Evolutionary conservation across 257 asterid species (phyloP).

Genomic region (Plantago ovata): DNA sequence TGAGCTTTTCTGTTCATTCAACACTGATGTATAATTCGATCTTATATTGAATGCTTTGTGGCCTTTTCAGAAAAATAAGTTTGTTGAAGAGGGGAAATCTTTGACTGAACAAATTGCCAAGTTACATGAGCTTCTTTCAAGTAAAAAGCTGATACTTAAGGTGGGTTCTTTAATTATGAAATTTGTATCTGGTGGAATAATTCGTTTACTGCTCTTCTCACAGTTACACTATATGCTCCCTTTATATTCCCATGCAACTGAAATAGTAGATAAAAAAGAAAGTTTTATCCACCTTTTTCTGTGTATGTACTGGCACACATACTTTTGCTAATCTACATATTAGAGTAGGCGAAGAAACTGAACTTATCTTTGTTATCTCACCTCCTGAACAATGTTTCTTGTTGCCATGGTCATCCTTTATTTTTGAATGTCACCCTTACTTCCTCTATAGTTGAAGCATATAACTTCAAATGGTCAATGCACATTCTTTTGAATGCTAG

Average conservation of each 20-base stretch:
- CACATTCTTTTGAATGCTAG: constrained; percentile 17
- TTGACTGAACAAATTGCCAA: constrained; percentile 67
- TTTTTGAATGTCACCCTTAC: not conserved
- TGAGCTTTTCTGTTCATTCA: constrained; percentile 15
- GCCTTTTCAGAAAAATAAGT: constrained; percentile 75
- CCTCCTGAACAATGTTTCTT: constrained; percentile 11
- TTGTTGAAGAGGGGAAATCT: constrained; percentile 74
- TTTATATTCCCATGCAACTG: constrained; percentile 1
- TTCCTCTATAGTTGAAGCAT: too few species aligned
- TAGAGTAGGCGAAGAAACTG: constrained; percentile 10
- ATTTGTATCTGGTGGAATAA: not conserved
- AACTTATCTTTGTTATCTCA: constrained; percentile 2
- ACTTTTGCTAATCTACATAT: not conserved
- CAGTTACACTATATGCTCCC: constrained; percentile 2
- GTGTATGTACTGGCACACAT: not conserved
- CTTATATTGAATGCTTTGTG: constrained; percentile 18
- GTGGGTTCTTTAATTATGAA: constrained; percentile 27
- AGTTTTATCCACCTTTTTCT: not conserved
- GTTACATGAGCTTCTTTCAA: constrained; percentile 80
- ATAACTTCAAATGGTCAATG: too few species aligned
- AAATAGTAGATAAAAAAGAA: not conserved
- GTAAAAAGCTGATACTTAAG: constrained; percentile 71
- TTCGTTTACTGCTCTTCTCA: constrained; percentile 15
- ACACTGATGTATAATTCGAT: constrained; percentile 7
- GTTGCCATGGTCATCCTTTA: not conserved